phyloP scores from a whole-genome alignment of 345 rosid genomes.

The Excoecaria cochinchinensis region DNA sequence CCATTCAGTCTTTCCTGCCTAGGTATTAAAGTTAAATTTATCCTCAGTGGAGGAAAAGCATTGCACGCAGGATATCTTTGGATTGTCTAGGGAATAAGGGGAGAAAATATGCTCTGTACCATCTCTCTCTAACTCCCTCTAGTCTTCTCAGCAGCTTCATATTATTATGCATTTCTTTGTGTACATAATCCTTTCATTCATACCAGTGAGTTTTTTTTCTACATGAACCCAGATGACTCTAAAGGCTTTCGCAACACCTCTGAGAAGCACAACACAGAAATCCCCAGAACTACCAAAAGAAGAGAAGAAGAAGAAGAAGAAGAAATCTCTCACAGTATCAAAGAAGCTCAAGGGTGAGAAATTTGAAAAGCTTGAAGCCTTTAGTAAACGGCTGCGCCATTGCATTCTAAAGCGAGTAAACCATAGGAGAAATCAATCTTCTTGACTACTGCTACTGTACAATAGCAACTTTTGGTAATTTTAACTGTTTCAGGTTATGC shows the following conservation, averaged over 20 bases:
- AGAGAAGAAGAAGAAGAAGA: slow-evolving; percentile 43
- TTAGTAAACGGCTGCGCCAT: slow-evolving; percentile 66
- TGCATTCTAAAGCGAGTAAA: slow-evolving; percentile 63
- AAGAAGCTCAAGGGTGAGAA: slow-evolving; percentile 68
- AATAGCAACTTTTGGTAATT: slow-evolving; percentile 21
- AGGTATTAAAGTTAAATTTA: neutral
- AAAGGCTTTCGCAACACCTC: slow-evolving; percentile 53
- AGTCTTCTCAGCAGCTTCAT: neutral
- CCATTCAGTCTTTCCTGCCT: neutral
- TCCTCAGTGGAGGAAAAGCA: neutral
- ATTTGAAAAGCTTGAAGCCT: slow-evolving; percentile 73
- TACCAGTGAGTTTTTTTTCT: neutral
- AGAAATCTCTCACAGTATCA: slow-evolving; percentile 35
- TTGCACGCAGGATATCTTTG: neutral
- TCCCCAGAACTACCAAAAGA: slow-evolving; percentile 27
- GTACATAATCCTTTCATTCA: neutral
- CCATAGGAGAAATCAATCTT: slow-evolving; percentile 58
- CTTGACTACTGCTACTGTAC: slow-evolving; percentile 38
- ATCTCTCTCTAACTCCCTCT: neutral
- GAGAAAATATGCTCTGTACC: neutral
- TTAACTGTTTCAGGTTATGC: slow-evolving; percentile 11
- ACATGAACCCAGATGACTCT: slow-evolving; percentile 38
- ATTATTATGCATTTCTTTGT: neutral
- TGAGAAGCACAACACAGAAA: slow-evolving; percentile 33
- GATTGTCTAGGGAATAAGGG: neutral